A percentile compares a stretch with the other conserved stretches of the same genome.
These are phyloP conservation scores for Aurantiochytrium sp. DNA, from an alignment of 108 stramenopile genomes.

Conservation along the genomic window DNA sequence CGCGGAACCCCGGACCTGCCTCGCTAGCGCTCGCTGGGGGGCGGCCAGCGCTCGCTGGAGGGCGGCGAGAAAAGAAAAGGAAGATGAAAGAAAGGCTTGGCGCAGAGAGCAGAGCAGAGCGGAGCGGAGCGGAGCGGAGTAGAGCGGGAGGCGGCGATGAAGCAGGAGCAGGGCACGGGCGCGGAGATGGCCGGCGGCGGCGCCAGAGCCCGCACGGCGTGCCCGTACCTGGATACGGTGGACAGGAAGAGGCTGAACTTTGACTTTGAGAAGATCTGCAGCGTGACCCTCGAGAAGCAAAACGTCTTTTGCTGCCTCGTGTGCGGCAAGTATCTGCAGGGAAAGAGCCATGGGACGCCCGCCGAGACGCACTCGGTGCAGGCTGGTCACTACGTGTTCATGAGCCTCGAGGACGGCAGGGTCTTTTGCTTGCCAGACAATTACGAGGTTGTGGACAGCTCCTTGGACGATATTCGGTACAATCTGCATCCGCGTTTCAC, in stretches of 20 bases:
- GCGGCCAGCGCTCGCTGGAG: too few species aligned
- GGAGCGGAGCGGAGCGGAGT: too few species aligned
- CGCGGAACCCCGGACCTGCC: too few species aligned
- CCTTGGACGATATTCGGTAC: constrained; percentile 69
- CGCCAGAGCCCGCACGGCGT: constrained; percentile 28
- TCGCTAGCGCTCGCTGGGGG: too few species aligned
- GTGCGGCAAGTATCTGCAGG: constrained; percentile 95
- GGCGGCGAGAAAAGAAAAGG: too few species aligned
- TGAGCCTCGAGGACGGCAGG: constrained; percentile 59
- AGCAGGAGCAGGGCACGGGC: background rate
- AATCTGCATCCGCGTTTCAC: constrained; percentile 75
- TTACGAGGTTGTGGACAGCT: constrained; percentile 77
- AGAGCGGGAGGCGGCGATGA: background rate
- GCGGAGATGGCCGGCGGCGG: background rate
- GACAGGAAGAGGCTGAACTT: constrained; percentile 85
- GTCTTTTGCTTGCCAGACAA: constrained; percentile 49
- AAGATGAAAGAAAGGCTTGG: too few species aligned
- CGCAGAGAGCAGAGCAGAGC: too few species aligned
- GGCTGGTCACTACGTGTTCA: constrained; percentile 81
- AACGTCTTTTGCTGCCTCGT: constrained; percentile 95
- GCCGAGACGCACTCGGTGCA: constrained; percentile 88
- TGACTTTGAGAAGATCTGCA: constrained; percentile 71
- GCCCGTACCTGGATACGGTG: constrained; percentile 97
- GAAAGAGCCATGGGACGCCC: constrained; percentile 75
- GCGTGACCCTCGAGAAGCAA: constrained; percentile 72